These are phyloP conservation scores for Aspergillus phoenicis DNA, from an alignment of 2,329 filamentous ascomycete species.

Conservation along the genomic window DNA sequence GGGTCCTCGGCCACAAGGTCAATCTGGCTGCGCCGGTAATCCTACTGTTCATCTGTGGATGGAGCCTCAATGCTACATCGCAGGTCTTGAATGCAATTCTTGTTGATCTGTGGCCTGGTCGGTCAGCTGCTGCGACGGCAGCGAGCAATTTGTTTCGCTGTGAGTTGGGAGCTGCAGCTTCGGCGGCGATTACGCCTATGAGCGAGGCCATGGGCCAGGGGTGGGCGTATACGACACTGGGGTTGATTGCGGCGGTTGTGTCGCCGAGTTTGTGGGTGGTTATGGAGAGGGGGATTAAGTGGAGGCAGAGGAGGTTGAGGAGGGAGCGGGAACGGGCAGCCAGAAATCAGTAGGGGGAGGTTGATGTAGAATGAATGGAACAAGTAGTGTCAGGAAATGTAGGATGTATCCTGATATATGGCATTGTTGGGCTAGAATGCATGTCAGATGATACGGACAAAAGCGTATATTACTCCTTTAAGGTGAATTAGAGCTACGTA, in stretches of 20 bases:
- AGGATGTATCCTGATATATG: too few relatives aligned
- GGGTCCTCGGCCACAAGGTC: slow-evolving; percentile 40
- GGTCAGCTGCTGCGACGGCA: slow-evolving; percentile 47
- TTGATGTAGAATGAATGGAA: too few relatives aligned
- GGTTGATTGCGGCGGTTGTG: not conserved
- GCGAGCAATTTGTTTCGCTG: slow-evolving; percentile 50
- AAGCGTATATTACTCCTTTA: too few relatives aligned
- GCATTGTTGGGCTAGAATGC: too few relatives aligned
- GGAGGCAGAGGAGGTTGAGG: not conserved
- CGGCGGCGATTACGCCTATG: slow-evolving; percentile 49
- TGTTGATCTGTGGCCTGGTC: slow-evolving; percentile 48
- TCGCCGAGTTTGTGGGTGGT: not conserved
- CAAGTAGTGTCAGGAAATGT: too few relatives aligned
- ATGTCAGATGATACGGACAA: too few relatives aligned
- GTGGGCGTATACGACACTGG: slow-evolving; percentile 3
- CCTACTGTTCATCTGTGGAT: slow-evolving; percentile 42
- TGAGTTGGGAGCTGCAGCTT: slow-evolving; percentile 47
- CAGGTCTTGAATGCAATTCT: slow-evolving; percentile 52
- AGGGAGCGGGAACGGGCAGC: not conserved
- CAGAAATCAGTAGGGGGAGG: too few relatives aligned
- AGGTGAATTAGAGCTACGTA: too few relatives aligned
- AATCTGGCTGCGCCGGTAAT: slow-evolving; percentile 42
- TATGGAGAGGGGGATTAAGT: not conserved
- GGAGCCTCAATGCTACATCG: slow-evolving; percentile 44
- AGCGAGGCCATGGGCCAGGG: slow-evolving; percentile 21